Evolutionary conservation across 2,329 filamentous ascomycete species (phyloP).

Genomic region (Xylaria digitata): DNA sequence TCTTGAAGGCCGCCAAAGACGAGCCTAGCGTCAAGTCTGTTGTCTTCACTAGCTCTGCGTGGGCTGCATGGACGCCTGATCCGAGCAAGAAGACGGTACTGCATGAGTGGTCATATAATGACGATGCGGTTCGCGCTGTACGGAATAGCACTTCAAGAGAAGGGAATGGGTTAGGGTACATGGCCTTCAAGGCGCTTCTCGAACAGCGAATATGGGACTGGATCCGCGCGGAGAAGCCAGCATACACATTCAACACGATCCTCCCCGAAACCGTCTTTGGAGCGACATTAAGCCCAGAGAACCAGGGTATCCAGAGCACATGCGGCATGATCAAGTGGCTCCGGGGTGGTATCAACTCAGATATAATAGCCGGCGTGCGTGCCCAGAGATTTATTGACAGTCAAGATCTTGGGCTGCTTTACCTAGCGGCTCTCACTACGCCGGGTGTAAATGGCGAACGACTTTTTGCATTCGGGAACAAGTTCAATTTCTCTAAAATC

Average conservation of each 20-base stretch:
- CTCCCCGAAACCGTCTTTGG: slow-evolving; percentile 50
- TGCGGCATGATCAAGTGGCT: slow-evolving; percentile 50
- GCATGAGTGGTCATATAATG: slow-evolving; percentile 49
- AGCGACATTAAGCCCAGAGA: slow-evolving; percentile 44
- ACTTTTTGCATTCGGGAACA: slow-evolving; percentile 49
- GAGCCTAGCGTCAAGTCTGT: slow-evolving; percentile 46
- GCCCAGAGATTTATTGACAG: slow-evolving; percentile 51
- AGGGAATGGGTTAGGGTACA: slow-evolving; percentile 47
- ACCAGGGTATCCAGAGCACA: slow-evolving; percentile 50
- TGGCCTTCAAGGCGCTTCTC: slow-evolving; percentile 50
- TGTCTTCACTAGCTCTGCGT: slow-evolving; percentile 49
- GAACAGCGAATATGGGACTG: slow-evolving; percentile 52
- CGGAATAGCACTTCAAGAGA: slow-evolving; percentile 32
- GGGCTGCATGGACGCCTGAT: slow-evolving; percentile 50
- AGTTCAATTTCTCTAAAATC: slow-evolving; percentile 50
- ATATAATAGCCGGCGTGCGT: slow-evolving; percentile 40
- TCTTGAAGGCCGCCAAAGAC: slow-evolving; percentile 45
- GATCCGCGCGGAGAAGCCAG: slow-evolving; percentile 46
- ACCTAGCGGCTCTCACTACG: slow-evolving; percentile 48
- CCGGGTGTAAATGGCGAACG: slow-evolving; percentile 48
- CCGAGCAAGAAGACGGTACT: slow-evolving; percentile 41
- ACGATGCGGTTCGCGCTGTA: slow-evolving; percentile 45
- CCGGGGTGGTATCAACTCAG: slow-evolving; percentile 44
- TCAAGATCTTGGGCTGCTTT: slow-evolving; percentile 48
- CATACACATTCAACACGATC: slow-evolving; percentile 50